Percentiles rank a stretch among this genome's conserved stretches.
phyloP scores from a whole-genome alignment of 345 rosid genomes.

The Anacardium occidentale region DNA sequence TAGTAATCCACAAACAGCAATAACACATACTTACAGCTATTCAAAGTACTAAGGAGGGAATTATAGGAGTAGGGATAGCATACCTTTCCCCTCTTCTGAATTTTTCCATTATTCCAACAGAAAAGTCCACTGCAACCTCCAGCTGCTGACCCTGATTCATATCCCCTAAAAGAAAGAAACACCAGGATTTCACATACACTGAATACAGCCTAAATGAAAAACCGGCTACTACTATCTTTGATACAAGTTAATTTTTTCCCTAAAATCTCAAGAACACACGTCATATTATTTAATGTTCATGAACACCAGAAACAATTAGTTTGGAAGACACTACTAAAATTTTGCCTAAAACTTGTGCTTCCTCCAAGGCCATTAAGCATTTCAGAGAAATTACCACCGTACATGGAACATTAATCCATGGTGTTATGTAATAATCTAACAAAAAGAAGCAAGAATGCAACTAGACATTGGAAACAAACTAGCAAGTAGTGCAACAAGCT shows the following conservation, averaged over 20 bases:
- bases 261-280: not conserved
- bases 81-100: constrained; percentile 61
- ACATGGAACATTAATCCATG: not conserved
- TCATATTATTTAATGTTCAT: not conserved
- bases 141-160: constrained; percentile 73
- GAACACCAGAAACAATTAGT: not conserved
- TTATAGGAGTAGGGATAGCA: not conserved
- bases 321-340: not conserved
- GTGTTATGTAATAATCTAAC: not conserved
- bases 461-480: not conserved
- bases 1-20: constrained; percentile 27
- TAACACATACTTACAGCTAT: not conserved
- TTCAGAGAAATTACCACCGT: not conserved
- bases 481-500: not conserved
- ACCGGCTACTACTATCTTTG: no score
- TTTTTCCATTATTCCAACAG: constrained; percentile 72
- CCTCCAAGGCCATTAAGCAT: not conserved
- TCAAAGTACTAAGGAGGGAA: not conserved
- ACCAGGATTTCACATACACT: constrained; percentile 14
- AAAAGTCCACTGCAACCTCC: constrained; percentile 79
- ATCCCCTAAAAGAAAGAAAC: constrained; percentile 52
- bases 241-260: no score
- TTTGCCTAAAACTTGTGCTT: no score
- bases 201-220: not conserved
- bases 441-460: not conserved